Evolutionary conservation across 2,329 filamentous ascomycete genomes (phyloP), one percentile per base, ranked within the genome.

Genomic region (Zymoseptoria ardabiliae): DNA sequence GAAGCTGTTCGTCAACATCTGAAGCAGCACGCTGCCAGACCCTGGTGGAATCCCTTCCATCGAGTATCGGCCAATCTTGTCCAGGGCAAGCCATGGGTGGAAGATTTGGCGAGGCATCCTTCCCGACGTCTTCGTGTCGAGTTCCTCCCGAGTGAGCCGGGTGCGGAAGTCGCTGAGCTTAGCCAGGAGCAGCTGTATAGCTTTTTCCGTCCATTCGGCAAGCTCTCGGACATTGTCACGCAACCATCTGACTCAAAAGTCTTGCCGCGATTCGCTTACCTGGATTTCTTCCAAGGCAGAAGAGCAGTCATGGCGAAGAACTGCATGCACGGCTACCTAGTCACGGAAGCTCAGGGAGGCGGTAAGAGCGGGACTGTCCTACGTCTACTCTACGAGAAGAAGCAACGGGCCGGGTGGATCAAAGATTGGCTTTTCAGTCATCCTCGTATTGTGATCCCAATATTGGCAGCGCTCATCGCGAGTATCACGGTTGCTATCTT

Each of bases 251-350:
- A 96, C 69, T 96, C 91, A 10, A 97, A 97, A 73, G 79, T 91
- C 1, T 70, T 89, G 2, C 93, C 94, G 0, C 87, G 86, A 67
- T 96, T 85, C 73, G 91, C 92, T 0, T 84, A 85, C 56, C 75
- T 97, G 21, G 89, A 91, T 69, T 97, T 94, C 68, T 79, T 84
- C 1, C 80, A 83, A 7, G 80, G 89, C 13, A 82, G 89, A 41
- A 87, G 89, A 68, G 88, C 91, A 6, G 88, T 95, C 58, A 91
- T 94, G 84, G 91, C 92, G 0, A 87, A 90, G 67, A 96, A 96
- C 68, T 97, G 93, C 69, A 81, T 97, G 76, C 94, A 99, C 72
- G 92, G 93, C 0, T 89, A 89, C 61, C 79, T 86, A 2, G 84
- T 96, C 1, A 73, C 80, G 0, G 87, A 91, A 67, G 73, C 73